Percentiles rank a stretch among this genome's conserved stretches.
Evolutionary conservation across 1,139 yeast genomes (phyloP).

Genomic region (Pneumocystis sp.): DNA sequence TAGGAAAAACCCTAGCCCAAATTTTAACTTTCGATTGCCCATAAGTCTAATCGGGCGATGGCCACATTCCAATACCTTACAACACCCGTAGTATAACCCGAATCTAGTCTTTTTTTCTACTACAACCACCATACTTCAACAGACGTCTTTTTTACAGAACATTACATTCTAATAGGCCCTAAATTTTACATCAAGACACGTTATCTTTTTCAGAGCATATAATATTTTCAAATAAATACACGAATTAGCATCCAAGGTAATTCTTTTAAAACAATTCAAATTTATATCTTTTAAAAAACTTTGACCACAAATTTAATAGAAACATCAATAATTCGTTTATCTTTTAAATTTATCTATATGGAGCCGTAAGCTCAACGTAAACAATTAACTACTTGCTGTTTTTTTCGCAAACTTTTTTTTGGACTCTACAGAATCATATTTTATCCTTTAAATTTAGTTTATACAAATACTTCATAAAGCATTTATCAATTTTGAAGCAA

Average conservation of each 20-base stretch:
- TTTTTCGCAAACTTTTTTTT: neutral
- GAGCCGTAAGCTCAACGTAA: neutral
- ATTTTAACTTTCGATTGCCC: neutral
- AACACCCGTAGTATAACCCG: neutral
- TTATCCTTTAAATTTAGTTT: neutral
- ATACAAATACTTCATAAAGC: neutral
- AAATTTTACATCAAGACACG: neutral
- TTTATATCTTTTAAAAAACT: neutral
- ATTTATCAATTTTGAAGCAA: neutral
- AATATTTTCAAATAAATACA: neutral
- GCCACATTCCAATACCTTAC: neutral
- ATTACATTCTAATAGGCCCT: neutral
- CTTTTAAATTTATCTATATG: neutral
- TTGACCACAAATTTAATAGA: neutral
- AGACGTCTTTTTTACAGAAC: neutral
- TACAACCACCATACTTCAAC: neutral
- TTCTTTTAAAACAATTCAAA: neutral
- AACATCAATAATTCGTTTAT: neutral
- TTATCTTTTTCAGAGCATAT: neutral
- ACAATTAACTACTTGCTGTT: neutral
- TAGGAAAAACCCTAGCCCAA: neutral
- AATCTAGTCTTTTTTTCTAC: neutral
- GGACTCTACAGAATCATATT: neutral
- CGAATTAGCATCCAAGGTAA: neutral
- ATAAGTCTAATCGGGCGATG: neutral